phyloP scores from a whole-genome alignment of 306 rosid species.

The Urtica urens region DNA sequence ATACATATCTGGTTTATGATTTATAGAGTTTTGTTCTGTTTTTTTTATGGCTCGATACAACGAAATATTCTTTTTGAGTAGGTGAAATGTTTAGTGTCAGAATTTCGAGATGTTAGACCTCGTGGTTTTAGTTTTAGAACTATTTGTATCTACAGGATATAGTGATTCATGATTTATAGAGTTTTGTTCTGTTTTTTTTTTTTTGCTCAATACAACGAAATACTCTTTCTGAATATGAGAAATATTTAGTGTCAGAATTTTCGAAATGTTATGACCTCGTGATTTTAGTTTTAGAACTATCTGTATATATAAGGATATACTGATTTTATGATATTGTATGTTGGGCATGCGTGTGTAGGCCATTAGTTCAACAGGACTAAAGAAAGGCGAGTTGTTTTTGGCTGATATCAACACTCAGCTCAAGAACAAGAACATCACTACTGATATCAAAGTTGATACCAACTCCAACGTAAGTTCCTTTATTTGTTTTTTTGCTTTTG shows the following conservation, averaged over 20 bases:
- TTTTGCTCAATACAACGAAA: too few relatives aligned
- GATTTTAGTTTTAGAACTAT: neutral
- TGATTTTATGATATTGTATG: too few relatives aligned
- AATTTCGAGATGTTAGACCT: neutral
- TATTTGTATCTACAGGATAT: neutral
- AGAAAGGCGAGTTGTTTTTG: slow-evolving; percentile 55
- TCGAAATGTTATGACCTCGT: neutral
- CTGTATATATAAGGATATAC: neutral
- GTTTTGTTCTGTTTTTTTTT: neutral
- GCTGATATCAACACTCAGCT: slow-evolving; percentile 79
- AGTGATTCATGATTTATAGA: slow-evolving; percentile 8
- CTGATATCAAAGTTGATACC: slow-evolving; percentile 81
- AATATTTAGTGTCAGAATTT: too few relatives aligned
- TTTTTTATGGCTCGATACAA: neutral
- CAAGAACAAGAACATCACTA: slow-evolving; percentile 66
- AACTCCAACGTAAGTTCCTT: slow-evolving; percentile 48
- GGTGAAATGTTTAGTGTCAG: too few relatives aligned
- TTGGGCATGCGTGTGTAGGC: too few relatives aligned
- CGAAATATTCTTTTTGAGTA: too few relatives aligned
- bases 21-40: neutral
- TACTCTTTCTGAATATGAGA: too few relatives aligned
- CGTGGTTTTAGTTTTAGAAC: neutral
- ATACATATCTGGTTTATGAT: slow-evolving; percentile 6
- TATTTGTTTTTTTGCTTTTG: neutral
- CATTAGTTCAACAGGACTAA: slow-evolving; percentile 65